Evolutionary conservation across 257 asterid genomes (phyloP).

Genomic region (Solanum etuberosum): DNA sequence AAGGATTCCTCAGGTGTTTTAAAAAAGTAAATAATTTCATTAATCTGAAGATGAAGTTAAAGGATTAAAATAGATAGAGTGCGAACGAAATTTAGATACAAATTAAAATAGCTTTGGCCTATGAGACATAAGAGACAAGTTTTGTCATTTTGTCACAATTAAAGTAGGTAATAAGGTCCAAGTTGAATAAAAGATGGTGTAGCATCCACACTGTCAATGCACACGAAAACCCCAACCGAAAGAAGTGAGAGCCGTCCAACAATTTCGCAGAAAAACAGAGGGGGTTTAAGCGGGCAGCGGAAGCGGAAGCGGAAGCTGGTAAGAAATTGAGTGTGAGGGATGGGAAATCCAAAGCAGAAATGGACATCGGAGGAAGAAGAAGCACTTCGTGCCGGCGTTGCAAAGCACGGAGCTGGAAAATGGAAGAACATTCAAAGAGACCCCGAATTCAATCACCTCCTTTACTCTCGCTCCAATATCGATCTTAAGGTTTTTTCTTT

Average conservation of each 20-base stretch:
- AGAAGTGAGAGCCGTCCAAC: neutral
- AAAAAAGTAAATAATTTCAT: no score
- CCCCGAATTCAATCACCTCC: slow-evolving; percentile 51
- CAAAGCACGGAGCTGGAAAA: slow-evolving; percentile 68
- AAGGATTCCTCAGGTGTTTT: no score
- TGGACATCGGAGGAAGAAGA: slow-evolving; percentile 68
- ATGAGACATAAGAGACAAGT: neutral
- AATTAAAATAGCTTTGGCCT: neutral
- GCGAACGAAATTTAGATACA: no score
- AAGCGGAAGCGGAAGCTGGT: neutral
- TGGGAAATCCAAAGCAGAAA: slow-evolving; percentile 73
- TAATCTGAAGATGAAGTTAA: no score
- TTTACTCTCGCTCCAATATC: slow-evolving; percentile 53
- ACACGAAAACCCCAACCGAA: neutral
- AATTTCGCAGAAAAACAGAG: neutral
- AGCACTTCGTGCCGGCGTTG: slow-evolving; percentile 58
- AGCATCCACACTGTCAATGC: neutral
- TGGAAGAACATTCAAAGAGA: slow-evolving; percentile 64
- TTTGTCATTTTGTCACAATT: neutral
- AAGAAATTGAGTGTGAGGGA: neutral
- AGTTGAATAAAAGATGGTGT: neutral
- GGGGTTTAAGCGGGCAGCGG: neutral
- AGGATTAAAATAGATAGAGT: no score
- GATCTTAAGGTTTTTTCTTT: slow-evolving; percentile 48
- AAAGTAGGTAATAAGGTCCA: neutral